phyloP scores from a whole-genome alignment of 1,139 yeast species.

The Protomyces arabidopsidicola region DNA sequence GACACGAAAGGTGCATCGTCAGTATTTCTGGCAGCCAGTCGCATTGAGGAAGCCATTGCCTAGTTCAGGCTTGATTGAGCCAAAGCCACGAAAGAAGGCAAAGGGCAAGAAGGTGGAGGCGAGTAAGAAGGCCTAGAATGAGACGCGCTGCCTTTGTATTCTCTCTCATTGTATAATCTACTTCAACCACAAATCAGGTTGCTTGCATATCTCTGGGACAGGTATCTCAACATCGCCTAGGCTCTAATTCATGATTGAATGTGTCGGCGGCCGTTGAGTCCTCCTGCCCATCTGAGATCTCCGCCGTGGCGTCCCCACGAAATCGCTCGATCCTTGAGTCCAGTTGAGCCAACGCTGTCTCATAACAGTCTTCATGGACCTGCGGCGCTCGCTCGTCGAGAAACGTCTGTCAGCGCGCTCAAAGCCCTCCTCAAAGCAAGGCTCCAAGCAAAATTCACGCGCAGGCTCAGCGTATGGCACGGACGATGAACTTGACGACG shows the following conservation, averaged over 20 bases:
- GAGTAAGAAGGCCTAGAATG: not conserved
- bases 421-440: slow-evolving; percentile 46
- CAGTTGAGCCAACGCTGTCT: too few species aligned
- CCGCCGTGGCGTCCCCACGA: too few species aligned
- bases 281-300: too few species aligned
- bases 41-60: not conserved
- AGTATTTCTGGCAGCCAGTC: slow-evolving; percentile 5
- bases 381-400: slow-evolving; percentile 20
- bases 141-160: not conserved
- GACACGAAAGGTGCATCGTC: not conserved
- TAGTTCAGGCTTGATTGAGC: not conserved
- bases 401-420: slow-evolving; percentile 13
- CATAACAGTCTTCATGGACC: slow-evolving; percentile 1
- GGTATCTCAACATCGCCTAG: too few species aligned
- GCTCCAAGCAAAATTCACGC: slow-evolving; percentile 15
- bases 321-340: too few species aligned
- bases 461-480: slow-evolving; percentile 23
- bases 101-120: not conserved
- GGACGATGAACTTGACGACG: slow-evolving; percentile 31
- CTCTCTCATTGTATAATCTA: too few species aligned
- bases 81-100: not conserved
- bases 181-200: too few species aligned
- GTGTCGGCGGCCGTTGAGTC: too few species aligned
- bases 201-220: too few species aligned
- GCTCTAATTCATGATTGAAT: too few species aligned